Evolutionary conservation across 768 basidiomycete genomes (phyloP).

Genomic region (Lanmaoa pseudosensibilis): DNA sequence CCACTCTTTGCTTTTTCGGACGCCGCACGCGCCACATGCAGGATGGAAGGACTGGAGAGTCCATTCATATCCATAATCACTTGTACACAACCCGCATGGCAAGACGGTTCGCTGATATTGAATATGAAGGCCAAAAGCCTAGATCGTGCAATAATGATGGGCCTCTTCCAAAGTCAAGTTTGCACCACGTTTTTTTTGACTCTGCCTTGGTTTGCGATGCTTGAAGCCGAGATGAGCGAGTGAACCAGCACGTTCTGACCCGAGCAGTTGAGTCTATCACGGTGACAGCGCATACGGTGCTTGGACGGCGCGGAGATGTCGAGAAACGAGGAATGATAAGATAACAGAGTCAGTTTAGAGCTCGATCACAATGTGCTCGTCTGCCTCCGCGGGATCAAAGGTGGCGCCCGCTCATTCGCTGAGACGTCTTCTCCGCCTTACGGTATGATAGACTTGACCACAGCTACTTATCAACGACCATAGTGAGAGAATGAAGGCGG

Average conservation of each 20-base stretch:
- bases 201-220: neutral
- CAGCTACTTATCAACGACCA: neutral
- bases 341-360: slow-evolving; percentile 18
- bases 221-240: neutral
- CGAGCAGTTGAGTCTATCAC: neutral
- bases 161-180: neutral
- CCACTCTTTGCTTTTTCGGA: slow-evolving; percentile 7
- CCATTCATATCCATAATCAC: neutral
- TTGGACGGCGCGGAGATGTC: slow-evolving; percentile 23
- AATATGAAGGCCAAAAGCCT: slow-evolving; percentile 8
- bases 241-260: slow-evolving; percentile 7
- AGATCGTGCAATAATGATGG: neutral
- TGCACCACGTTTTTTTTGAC: neutral
- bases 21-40: slow-evolving; percentile 22
- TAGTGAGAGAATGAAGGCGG: neutral
- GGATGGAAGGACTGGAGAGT: neutral
- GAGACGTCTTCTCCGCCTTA: slow-evolving; percentile 6
- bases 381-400: slow-evolving; percentile 26
- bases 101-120: slow-evolving; percentile 17
- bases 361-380: slow-evolving; percentile 11
- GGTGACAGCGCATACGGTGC: slow-evolving; percentile 10
- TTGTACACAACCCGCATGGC: slow-evolving; percentile 1
- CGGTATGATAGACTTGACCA: slow-evolving; percentile 2
- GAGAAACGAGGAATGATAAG: slow-evolving; percentile 24
- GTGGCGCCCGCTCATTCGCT: slow-evolving; percentile 1